Conservation (phyloP, 176 grass and related monocot genomes). For the Oryza coarctata region DNA sequence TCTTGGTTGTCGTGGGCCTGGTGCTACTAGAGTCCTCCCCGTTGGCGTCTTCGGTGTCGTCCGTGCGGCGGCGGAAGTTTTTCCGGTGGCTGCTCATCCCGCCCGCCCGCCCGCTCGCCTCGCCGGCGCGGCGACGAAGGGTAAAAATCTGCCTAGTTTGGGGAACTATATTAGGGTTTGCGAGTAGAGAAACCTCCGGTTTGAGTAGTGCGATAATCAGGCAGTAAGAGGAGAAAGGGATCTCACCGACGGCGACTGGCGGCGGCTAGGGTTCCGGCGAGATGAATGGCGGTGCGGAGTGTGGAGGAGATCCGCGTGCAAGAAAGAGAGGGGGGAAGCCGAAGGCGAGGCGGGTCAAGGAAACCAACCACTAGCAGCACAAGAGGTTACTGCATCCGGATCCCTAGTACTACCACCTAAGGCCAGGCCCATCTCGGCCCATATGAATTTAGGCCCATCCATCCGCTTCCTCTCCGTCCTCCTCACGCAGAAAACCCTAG, state of each 20-base stretch:
- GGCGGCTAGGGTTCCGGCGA: conserved; percentile 43
- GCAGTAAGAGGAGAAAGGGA: background rate
- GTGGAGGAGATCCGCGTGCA: conserved; percentile 13
- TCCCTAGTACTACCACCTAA: background rate
- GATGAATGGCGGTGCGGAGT: conserved; percentile 11
- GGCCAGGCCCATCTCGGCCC: background rate
- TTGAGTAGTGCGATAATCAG: background rate
- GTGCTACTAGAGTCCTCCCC: conserved; percentile 37
- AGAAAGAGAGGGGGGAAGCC: too few relatives aligned
- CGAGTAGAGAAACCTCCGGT: background rate
- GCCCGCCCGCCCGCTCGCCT: background rate
- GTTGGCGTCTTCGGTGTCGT: conserved; percentile 45
- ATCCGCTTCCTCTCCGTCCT: background rate
- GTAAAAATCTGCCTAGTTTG: background rate
- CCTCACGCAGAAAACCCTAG: conserved; percentile 47
- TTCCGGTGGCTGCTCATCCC: conserved; percentile 62
- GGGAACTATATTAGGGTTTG: background rate
- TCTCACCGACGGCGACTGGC: conserved; percentile 18
- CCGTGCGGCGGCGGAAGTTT: conserved; percentile 75
- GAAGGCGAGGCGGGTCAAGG: background rate
- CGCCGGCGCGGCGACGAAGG: background rate
- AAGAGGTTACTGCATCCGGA: background rate
- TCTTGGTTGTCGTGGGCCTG: conserved; percentile 21
- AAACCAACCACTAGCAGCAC: background rate
- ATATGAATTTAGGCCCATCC: background rate